These are phyloP conservation scores for Rosa chinensis DNA, from an alignment of 306 rosid species.

Conservation along the genomic window DNA sequence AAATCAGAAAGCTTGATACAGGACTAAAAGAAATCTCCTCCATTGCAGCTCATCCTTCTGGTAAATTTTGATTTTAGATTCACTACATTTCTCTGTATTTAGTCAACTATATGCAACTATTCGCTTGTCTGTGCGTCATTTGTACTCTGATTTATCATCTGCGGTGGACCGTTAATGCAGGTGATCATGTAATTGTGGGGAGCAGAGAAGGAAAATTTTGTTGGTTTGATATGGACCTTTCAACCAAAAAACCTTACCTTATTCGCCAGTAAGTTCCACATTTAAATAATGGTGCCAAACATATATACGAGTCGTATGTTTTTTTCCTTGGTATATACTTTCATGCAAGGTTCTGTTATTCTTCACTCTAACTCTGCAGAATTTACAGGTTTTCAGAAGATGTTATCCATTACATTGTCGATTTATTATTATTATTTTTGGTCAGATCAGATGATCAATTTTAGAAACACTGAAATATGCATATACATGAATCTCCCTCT, in stretches of 20 bases:
- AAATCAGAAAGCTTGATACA: conserved; percentile 72
- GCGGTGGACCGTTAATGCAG: conserved; percentile 40
- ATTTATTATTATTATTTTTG: neutral
- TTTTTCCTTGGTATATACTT: neutral
- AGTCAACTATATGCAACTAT: neutral
- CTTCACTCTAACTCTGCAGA: neutral
- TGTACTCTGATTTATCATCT: conserved; percentile 16
- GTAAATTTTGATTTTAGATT: conserved; percentile 32
- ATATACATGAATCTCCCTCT: neutral
- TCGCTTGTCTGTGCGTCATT: neutral
- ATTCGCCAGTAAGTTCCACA: conserved; percentile 53
- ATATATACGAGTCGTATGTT: neutral
- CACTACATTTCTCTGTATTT: neutral
- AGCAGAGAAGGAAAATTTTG: conserved; percentile 95
- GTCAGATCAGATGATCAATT: neutral
- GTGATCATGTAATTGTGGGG: conserved; percentile 94
- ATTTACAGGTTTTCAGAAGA: too few species aligned
- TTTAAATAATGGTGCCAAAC: neutral
- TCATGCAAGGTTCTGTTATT: neutral
- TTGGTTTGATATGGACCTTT: conserved; percentile 99
- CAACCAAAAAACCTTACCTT: conserved; percentile 77
- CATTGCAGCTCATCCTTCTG: conserved; percentile 91
- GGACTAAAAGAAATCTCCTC: conserved; percentile 89
- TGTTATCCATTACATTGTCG: neutral
- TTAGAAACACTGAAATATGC: neutral